phyloP scores from a whole-genome alignment of 2,329 filamentous ascomycete genomes.

The Aspergillus sp. region DNA sequence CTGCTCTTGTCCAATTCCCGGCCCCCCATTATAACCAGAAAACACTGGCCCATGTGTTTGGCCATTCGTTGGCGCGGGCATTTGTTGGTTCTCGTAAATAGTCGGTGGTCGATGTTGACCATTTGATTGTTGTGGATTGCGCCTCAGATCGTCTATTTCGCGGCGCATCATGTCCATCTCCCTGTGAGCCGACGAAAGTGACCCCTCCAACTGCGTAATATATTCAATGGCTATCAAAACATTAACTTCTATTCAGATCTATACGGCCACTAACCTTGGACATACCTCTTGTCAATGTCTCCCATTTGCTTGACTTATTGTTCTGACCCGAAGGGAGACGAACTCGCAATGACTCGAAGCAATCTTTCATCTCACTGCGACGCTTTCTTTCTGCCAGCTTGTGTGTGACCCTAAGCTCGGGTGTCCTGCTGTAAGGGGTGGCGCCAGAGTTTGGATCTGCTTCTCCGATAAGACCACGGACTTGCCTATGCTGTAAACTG shows the following conservation, averaged over 20 bases:
- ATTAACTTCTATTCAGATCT: conserved; percentile 15
- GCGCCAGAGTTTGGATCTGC: conserved; percentile 41
- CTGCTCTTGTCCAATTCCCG: conserved; percentile 39
- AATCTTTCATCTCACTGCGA: conserved; percentile 54
- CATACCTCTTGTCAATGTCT: conserved; percentile 49
- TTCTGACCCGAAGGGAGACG: conserved; percentile 48
- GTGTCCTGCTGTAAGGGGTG: conserved; percentile 51
- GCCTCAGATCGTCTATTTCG: conserved; percentile 41
- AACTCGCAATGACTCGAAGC: conserved; percentile 48
- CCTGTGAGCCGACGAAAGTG: conserved; percentile 36
- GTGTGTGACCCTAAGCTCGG: conserved; percentile 51
- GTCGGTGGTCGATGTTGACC: conserved; percentile 31
- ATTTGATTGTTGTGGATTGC: conserved; percentile 37
- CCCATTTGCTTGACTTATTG: conserved; percentile 55
- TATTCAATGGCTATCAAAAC: conserved; percentile 47
- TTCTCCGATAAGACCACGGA: conserved; percentile 49
- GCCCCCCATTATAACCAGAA: conserved; percentile 28
- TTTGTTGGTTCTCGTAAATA: conserved; percentile 38
- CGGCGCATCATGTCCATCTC: conserved; percentile 38
- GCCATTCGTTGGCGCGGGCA: conserved; percentile 36
- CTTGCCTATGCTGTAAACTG: conserved; percentile 49
- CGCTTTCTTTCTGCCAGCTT: conserved; percentile 53
- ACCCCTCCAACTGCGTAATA: conserved; percentile 46
- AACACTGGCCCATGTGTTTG: conserved; percentile 33
- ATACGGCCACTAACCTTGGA: background rate